Percentiles rank a stretch among this genome's conserved stretches.
phyloP scores from a whole-genome alignment of 148 eudicot genomes.

The Gaultheria prostrata region DNA sequence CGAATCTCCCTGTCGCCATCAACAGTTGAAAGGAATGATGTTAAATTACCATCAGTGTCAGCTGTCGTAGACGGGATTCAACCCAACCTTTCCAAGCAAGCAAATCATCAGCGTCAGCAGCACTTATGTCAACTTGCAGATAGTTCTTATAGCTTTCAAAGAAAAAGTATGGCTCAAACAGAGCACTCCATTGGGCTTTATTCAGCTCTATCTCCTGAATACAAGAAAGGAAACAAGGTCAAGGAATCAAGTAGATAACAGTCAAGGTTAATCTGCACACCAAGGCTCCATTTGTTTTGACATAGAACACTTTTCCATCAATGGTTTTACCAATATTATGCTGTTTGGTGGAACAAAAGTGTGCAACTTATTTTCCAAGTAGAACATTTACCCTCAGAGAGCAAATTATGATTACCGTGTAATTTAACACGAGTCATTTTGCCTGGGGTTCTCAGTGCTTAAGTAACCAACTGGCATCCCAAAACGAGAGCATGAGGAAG shows the following conservation, averaged over 20 bases:
- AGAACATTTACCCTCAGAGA: background rate
- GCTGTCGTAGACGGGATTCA: constrained; percentile 82
- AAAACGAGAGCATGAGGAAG: background rate
- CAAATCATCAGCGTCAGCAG: constrained; percentile 62
- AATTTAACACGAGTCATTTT: background rate
- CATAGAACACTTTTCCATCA: background rate
- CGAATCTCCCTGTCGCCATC: background rate
- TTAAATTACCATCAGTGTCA: constrained; percentile 71
- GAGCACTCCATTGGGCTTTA: constrained; percentile 54
- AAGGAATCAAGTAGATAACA: constrained; percentile 1
- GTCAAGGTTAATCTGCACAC: background rate
- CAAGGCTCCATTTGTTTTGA: background rate
- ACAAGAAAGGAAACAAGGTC: background rate
- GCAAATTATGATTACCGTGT: background rate
- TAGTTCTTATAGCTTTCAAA: constrained; percentile 88
- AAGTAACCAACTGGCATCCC: background rate
- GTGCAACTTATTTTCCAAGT: background rate
- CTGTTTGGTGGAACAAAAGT: background rate
- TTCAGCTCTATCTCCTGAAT: constrained; percentile 78
- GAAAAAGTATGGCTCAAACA: constrained; percentile 75
- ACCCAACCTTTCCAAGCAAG: constrained; percentile 97
- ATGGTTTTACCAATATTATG: background rate
- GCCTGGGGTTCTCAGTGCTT: background rate
- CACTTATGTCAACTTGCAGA: constrained; percentile 70
- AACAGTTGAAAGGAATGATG: constrained; percentile 13